A percentile compares a stretch with the other conserved stretches of the same genome.
phyloP scores from a whole-genome alignment of 345 rosid species.

The Iberis pinnata region DNA sequence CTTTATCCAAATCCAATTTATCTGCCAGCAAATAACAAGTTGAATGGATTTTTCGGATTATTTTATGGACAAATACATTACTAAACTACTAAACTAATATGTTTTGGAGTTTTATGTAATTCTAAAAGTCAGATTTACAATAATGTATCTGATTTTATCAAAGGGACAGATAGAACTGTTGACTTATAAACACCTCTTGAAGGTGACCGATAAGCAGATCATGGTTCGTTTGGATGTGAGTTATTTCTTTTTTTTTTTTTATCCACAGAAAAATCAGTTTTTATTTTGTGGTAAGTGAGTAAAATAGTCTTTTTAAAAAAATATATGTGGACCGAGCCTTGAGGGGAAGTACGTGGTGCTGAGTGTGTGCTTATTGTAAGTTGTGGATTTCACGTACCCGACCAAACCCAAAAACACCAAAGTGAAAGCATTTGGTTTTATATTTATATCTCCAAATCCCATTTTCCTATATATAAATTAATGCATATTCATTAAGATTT shows the following conservation, averaged over 20 bases:
- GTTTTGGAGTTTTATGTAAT: slow-evolving; percentile 6
- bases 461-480: too few species aligned
- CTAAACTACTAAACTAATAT: too few species aligned
- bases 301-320: not conserved
- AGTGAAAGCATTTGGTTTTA: too few species aligned
- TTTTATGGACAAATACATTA: not conserved
- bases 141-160: not conserved
- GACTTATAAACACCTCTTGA: slow-evolving; percentile 17
- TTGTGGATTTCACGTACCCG: slow-evolving; percentile 25
- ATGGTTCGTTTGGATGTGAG: slow-evolving; percentile 1
- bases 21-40: slow-evolving; percentile 23
- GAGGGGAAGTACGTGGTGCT: slow-evolving; percentile 26
- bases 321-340: slow-evolving; percentile 2
- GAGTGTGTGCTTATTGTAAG: slow-evolving; percentile 25
- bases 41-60: not conserved
- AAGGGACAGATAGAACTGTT: slow-evolving; percentile 20
- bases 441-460: not conserved
- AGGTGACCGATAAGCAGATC: slow-evolving; percentile 28
- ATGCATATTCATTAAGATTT: too few species aligned
- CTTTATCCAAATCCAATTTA: slow-evolving; percentile 22
- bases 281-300: slow-evolving; percentile 1
- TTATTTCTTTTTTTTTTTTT: not conserved
- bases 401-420: slow-evolving; percentile 10
- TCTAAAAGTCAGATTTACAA: slow-evolving; percentile 6
- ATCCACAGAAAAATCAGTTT: not conserved